Conservation (phyloP, 1,284 basidiomycete genomes). For the Heterobasidion annosum region DNA sequence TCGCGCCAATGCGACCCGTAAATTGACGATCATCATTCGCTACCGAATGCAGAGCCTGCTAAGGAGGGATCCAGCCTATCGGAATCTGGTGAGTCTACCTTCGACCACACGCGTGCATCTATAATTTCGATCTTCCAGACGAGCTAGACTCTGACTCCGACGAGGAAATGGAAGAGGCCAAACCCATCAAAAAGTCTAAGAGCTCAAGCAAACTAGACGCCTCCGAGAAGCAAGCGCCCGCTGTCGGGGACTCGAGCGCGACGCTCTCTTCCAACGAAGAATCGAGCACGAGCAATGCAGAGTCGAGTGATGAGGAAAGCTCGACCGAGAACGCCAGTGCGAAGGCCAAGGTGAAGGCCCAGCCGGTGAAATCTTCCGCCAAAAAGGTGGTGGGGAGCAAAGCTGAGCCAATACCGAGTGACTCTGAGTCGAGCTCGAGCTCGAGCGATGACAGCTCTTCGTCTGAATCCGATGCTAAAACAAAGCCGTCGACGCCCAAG, state of each 20-base stretch:
- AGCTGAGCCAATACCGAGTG: too few species aligned
- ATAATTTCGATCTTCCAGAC: conserved; percentile 1
- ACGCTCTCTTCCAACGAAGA: conserved; percentile 15
- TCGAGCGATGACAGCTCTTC: neutral
- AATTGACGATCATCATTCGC: neutral
- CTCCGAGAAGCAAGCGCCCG: neutral
- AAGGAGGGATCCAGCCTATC: conserved; percentile 9
- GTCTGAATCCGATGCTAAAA: neutral
- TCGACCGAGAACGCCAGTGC: conserved; percentile 1
- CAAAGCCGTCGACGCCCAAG: neutral
- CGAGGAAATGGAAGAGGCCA: neutral
- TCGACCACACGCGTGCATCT: neutral
- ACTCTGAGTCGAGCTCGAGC: neutral
- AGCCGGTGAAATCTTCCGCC: neutral
- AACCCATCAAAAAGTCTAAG: conserved; percentile 3
- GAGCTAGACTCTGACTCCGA: neutral
- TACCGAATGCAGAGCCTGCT: neutral
- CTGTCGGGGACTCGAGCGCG: conserved; percentile 13
- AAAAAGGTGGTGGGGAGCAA: conserved; percentile 7
- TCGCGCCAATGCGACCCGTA: too few species aligned
- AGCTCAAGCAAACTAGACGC: neutral
- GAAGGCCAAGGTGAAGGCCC: conserved; percentile 5
- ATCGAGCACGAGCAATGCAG: conserved; percentile 4
- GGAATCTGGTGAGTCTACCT: conserved; percentile 15
- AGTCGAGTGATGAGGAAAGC: conserved; percentile 8